Conservation (phyloP, 495 filamentous ascomycete genomes). For the Penicillium cinerascens region DNA sequence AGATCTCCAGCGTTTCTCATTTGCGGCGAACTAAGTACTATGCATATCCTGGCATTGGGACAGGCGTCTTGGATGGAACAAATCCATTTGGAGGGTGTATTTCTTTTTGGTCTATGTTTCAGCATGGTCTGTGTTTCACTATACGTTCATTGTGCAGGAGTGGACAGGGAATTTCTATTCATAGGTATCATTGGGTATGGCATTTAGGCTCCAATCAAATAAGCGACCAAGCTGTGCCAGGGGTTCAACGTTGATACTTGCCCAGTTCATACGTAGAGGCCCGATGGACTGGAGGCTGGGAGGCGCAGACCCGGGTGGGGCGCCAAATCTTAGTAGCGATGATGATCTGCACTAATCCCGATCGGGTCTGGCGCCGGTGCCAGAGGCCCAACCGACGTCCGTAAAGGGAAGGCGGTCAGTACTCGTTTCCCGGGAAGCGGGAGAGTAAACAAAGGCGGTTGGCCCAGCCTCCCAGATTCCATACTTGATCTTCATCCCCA, state of each 20-base stretch:
- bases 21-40: conserved; percentile 32
- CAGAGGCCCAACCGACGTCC: conserved; percentile 12
- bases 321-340: conserved; percentile 11
- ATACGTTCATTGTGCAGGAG: background rate
- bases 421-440: conserved; percentile 37
- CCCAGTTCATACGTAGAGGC: background rate
- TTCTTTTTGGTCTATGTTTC: conserved; percentile 5
- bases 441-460: conserved; percentile 45
- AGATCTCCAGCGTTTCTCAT: conserved; percentile 54
- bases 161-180: background rate
- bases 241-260: background rate
- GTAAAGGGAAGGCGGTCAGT: conserved; percentile 30
- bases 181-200: background rate
- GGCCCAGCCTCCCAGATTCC: conserved; percentile 45
- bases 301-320: conserved; percentile 18
- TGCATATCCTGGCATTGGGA: conserved; percentile 9
- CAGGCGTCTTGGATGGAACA: conserved; percentile 19
- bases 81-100: conserved; percentile 9
- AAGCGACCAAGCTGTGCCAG: background rate
- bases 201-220: background rate
- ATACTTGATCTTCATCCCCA: conserved; percentile 33
- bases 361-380: conserved; percentile 14
- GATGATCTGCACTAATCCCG: conserved; percentile 14
- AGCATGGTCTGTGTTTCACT: background rate
- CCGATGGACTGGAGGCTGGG: conserved; percentile 19